Evolutionary conservation across 306 rosid species (phyloP), one percentile per base, ranked within the genome.

Genomic region (Prunus armeniaca): DNA sequence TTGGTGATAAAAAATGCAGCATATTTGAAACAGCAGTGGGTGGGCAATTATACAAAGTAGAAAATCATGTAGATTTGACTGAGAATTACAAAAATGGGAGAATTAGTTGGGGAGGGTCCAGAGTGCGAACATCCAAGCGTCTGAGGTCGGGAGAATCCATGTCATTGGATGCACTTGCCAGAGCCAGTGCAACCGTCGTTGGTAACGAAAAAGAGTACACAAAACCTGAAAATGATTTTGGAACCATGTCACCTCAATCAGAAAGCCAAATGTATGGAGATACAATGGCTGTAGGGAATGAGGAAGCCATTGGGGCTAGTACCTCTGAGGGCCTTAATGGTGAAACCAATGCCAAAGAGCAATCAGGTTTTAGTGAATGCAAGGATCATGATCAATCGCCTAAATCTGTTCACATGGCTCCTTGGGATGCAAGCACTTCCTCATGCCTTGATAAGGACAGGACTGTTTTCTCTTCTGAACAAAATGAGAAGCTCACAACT

Each of bases 21-120:
- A 67, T 77, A 54, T 60, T 69, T 76, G 87, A 82, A 76, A 78
- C 83, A 83, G 28, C 62, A 20, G 84, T 82, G 80, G 84, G 77
- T 79, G 80, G 71, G 67, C 83, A 69, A 68, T 64, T 64, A 41
- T 80, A 77, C 49, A 81, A 66, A 61, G 76, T 20, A 64, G 77
- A 72, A 50, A 86, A 82, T 58, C 81, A 73, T 79, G 67, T 85
- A 32, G 76, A 82, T 72, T 70, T 87, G 80, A 83, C 89, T 54
- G 76, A 75, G 55, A 78, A 77, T 71, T 79, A 63, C 74, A 82
- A 73, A 73, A 79, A 78, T 73, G 89, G 87, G 70, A 77, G 84
- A 70, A 84, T 92, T 65, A 91, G 85, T 83, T 96, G 99, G 99
- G 98, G 96, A 70, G 86, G 84, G 72, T 91, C 82, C 80, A 89